Evolutionary conservation across 2,329 filamentous ascomycete species (phyloP).

Genomic region (Cladosporium oxysporum): DNA sequence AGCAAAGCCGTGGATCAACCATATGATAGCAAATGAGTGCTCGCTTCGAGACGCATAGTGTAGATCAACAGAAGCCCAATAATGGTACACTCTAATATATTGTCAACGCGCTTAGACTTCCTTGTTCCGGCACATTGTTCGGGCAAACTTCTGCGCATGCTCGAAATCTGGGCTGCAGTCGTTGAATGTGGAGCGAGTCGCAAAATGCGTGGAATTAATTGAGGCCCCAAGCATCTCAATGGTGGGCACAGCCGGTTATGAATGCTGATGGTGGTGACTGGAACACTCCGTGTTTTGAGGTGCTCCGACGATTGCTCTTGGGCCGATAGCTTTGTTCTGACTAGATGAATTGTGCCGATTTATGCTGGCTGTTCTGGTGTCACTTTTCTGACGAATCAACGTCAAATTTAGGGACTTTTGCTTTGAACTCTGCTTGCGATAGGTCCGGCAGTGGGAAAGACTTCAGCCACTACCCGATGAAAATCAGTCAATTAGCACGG

Average conservation of each 20-base stretch:
- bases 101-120: background rate
- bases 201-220: background rate
- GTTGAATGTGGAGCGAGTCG: background rate
- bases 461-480: background rate
- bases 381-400: background rate
- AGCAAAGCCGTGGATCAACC: conserved; percentile 16
- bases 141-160: background rate
- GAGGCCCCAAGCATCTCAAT: background rate
- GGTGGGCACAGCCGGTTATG: background rate
- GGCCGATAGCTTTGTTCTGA: background rate
- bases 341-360: background rate
- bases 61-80: conserved; percentile 1
- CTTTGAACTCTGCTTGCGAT: background rate
- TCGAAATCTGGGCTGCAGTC: background rate
- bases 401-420: background rate
- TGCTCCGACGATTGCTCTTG: background rate
- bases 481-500: background rate
- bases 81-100: background rate
- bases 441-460: background rate
- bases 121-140: background rate
- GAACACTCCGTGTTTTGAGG: background rate
- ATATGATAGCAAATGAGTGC: conserved; percentile 1
- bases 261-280: background rate
- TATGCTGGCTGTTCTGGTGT: background rate
- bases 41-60: conserved; percentile 9